A percentile compares a stretch with the other conserved stretches of the same genome.
Conservation (phyloP, 768 basidiomycete genomes). For the Lepiota brunneoincarnata region DNA sequence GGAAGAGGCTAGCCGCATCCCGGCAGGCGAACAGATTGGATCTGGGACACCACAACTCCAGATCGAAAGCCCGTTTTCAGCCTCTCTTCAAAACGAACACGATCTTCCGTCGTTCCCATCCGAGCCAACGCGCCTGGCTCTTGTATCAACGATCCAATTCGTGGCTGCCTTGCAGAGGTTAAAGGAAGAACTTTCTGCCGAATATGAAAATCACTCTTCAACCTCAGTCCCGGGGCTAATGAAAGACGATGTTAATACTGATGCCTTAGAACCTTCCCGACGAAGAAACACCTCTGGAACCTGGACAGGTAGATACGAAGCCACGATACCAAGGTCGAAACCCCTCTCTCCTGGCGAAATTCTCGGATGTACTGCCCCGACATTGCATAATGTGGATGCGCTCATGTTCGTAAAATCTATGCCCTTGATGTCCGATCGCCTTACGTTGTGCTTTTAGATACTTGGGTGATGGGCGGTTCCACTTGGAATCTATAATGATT, state of each 20-base stretch:
- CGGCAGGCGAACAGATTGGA: slow-evolving; percentile 44
- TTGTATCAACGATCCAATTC: slow-evolving; percentile 98
- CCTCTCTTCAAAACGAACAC: not conserved
- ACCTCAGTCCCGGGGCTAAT: slow-evolving; percentile 8
- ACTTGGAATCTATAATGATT: slow-evolving; percentile 98
- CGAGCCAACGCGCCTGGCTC: slow-evolving; percentile 68
- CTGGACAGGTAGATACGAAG: slow-evolving; percentile 69
- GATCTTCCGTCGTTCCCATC: slow-evolving; percentile 9
- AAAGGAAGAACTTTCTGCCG: slow-evolving; percentile 68
- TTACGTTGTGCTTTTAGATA: slow-evolving; percentile 52
- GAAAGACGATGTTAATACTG: slow-evolving; percentile 9
- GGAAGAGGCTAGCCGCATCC: slow-evolving; percentile 38
- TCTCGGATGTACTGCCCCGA: slow-evolving; percentile 93
- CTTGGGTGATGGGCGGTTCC: slow-evolving; percentile 97
- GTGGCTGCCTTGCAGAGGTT: slow-evolving; percentile 88
- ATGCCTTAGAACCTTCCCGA: not conserved
- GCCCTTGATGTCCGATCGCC: not conserved
- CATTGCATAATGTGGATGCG: slow-evolving; percentile 75
- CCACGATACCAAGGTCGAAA: slow-evolving; percentile 79
- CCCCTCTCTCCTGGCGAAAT: slow-evolving; percentile 97
- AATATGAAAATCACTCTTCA: slow-evolving; percentile 22
- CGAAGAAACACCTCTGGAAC: slow-evolving; percentile 20
- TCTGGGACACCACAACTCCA: slow-evolving; percentile 51
- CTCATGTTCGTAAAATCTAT: slow-evolving; percentile 61
- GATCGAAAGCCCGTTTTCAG: slow-evolving; percentile 46